Base-by-base conservation (phyloP, 2,329 filamentous ascomycete species). In the Trichoderma arundinaceum region DNA sequence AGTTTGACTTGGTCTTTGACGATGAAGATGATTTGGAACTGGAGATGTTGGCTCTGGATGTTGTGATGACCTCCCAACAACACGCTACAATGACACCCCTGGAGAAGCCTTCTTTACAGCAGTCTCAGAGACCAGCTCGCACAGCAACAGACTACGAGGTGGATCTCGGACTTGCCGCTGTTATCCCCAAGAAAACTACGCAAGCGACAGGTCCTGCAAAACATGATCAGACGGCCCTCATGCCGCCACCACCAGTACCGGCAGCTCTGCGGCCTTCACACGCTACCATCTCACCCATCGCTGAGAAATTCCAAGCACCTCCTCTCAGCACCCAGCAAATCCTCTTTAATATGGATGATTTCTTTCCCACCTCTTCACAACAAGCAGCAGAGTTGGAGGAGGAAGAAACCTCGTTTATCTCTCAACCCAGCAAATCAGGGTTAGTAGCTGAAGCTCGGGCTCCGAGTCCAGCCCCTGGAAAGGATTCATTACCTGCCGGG, bases 351-450 rank as follows among this genome's bases (percentile, higher is more conserved):
- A 70, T 83, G 7, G 83, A 86, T 44, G 83, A 86, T 62, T 81
- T 86, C 67, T 83, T 86, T 51, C 84, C 84, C 0, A 83, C 80
- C n/a, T 79, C 83, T 0, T 86, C 84, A 0, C 86, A 88, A 70
- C 82, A 86, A 71, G 77, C 79, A 7, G 77, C 80, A 17, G 85
- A 88, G 71, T 74, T 88, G 2, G 80, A 82, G 38, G 78, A 82
- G 67, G 71, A 76, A n/a, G 51, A 32, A 13, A 38, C 17, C 28
- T 43, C 15, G 10, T 39, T 53, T 35, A 46, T 19, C 19, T 44
- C 32, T 22, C 28, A 58, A 54, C 15, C 43, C 17, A 7, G 3
- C 15, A 69, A 54, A 58, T 70, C 66, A 9, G 12, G 17, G 4
- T 3, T 52, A 19, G 64, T 60, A 15, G n/a, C 59, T n/a, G 54